Percentiles rank a stretch among this genome's conserved stretches.
Conservation (phyloP, 2,329 filamentous ascomycete species). For the Aspergillus sp. region DNA sequence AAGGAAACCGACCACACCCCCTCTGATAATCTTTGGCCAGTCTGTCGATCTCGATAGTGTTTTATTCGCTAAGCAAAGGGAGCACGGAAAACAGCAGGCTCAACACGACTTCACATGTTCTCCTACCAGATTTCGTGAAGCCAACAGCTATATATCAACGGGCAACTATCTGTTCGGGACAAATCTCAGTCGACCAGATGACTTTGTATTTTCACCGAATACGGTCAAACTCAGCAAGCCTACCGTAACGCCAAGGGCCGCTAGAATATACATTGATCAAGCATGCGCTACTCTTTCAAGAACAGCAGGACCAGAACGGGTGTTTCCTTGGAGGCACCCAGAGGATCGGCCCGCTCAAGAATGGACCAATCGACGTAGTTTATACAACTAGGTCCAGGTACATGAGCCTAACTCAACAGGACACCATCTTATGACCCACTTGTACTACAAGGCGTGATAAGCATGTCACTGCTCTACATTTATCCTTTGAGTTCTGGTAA, state of each 20-base stretch:
- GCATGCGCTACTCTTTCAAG: not conserved
- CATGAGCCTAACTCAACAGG: not conserved
- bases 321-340: not conserved
- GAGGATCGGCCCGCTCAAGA: not conserved
- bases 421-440: not conserved
- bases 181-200: not conserved
- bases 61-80: not conserved
- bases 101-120: not conserved
- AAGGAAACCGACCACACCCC: not conserved
- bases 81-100: not conserved
- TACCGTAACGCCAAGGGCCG: not conserved
- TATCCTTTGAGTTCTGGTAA: too few relatives aligned
- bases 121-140: not conserved
- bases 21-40: constrained; percentile 22
- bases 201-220: not conserved
- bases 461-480: not conserved
- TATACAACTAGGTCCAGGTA: not conserved
- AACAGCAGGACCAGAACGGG: not conserved
- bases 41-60: constrained; percentile 2
- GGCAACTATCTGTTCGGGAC: too few relatives aligned
- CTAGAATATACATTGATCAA: not conserved
- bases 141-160: not conserved
- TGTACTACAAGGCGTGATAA: not conserved
- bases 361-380: not conserved
- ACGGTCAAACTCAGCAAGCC: not conserved